Base-by-base conservation (phyloP, 2,329 filamentous ascomycete species). In the Paraphaeosphaeria minitans region DNA sequence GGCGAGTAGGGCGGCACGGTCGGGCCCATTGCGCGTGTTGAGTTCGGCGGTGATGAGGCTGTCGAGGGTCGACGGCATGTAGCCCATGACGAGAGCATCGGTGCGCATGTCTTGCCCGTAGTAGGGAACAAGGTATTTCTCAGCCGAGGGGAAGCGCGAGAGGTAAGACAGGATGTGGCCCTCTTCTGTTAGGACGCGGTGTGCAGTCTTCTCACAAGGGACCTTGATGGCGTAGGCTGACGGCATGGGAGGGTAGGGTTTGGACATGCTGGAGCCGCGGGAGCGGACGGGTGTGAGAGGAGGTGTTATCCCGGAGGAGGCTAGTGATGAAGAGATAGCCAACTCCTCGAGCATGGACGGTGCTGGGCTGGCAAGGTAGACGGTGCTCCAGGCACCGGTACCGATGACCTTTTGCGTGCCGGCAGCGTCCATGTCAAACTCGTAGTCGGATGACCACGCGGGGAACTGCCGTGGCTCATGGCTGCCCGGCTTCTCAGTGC, bases 381-480 rank as follows among this genome's bases (percentile, higher is more conserved):
- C 75, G 62, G 75, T 68, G 56, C 74, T 76, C 75, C 75, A 77
- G 16, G 69, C 61, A 12, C 75, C 75, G 16, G 64, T 65, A 16
- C 75, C 75, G 13, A 77, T 68, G 3, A 62, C 64, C 39, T 64
- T 72, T 57, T 68, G 73, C 21, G 63, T 64, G 4, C 65, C 66
- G 13, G 71, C 63, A 4, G 64, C 61, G 43, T 69, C 63, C 12
- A 51, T 59, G 9, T 63, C 35, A 54, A 74, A 60, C 4, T 66
- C 64, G 33, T 75, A 76, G 43, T 76, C 73, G 1, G 63, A 64
- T 8, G 63, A 16, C 37, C 65, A 63, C 51, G 67, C 58, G 2
- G 66, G 68, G 43, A 73, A 76, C 14, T 56, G 43, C 22, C 63
- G 63, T 13, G 69, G 58, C 19, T 69, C 67, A 8, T 67, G 65